phyloP scores from a whole-genome alignment of 768 basidiomycete genomes.

The Chalciporus piperatus region DNA sequence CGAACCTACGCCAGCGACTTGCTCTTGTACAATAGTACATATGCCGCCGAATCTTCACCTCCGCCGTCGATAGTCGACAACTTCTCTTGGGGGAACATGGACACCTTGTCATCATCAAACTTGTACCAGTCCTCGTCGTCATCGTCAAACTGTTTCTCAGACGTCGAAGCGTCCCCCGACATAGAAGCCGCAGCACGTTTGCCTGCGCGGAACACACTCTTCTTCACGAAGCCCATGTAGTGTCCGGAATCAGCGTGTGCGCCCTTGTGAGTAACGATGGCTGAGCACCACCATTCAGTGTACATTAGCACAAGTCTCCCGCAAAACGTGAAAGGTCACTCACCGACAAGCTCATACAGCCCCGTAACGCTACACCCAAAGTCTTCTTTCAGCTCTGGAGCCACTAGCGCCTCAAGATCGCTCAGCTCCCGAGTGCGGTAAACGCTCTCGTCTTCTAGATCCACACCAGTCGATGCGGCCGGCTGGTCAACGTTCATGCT shows the following conservation, averaged over 20 bases:
- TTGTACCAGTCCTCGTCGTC: constrained; percentile 91
- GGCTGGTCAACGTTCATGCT: constrained; percentile 50
- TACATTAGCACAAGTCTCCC: background rate
- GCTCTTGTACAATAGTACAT: constrained; percentile 82
- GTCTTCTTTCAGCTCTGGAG: constrained; percentile 61
- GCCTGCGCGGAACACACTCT: constrained; percentile 57
- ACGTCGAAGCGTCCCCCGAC: constrained; percentile 7
- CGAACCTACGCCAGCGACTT: constrained; percentile 41
- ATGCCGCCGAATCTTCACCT: constrained; percentile 86
- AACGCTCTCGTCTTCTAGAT: constrained; percentile 61
- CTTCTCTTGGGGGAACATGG: constrained; percentile 82
- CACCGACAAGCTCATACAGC: constrained; percentile 89
- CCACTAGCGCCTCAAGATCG: constrained; percentile 63
- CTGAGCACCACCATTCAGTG: constrained; percentile 36
- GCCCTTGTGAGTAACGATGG: constrained; percentile 96
- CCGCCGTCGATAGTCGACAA: constrained; percentile 85
- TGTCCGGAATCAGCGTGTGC: constrained; percentile 93
- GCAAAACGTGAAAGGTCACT: constrained; percentile 27
- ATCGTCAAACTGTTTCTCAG: constrained; percentile 34
- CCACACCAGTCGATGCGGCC: constrained; percentile 21
- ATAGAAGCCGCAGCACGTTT: constrained; percentile 1
- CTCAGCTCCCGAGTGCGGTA: constrained; percentile 62
- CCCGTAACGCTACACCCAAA: constrained; percentile 75
- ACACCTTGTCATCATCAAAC: constrained; percentile 95
- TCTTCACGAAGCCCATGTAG: constrained; percentile 91